Percentiles rank a stretch among this genome's conserved stretches.
phyloP scores from a whole-genome alignment of 2,329 filamentous ascomycete species.

The Ophiostoma sp. region DNA sequence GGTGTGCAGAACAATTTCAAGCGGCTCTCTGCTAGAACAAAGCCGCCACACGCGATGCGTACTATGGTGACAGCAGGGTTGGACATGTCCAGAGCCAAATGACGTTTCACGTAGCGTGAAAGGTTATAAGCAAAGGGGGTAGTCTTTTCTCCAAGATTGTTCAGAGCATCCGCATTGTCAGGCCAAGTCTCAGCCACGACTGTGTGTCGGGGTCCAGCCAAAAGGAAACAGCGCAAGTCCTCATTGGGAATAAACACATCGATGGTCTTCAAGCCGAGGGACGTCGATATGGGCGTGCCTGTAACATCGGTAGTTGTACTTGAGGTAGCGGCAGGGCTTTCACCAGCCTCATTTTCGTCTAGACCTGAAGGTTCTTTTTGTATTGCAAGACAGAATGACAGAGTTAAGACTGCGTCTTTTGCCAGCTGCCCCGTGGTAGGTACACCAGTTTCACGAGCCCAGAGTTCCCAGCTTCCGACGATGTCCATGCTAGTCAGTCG shows the following conservation, averaged over 20 bases:
- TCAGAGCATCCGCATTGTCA: not conserved
- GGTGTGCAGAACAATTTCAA: constrained; percentile 42
- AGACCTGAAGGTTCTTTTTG: not conserved
- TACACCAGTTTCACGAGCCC: constrained; percentile 41
- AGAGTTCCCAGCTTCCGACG: constrained; percentile 47
- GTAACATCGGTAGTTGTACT: not conserved
- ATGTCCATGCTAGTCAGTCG: constrained; percentile 48
- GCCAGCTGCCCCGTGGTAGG: constrained; percentile 34
- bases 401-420: constrained; percentile 47
- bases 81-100: constrained; percentile 51
- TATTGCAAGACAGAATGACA: constrained; percentile 40
- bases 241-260: constrained; percentile 48
- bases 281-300: not conserved
- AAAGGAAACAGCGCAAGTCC: constrained; percentile 45
- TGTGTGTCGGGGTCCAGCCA: constrained; percentile 35
- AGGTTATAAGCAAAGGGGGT: constrained; percentile 49
- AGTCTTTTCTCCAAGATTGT: not conserved
- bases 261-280: constrained; percentile 40
- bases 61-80: constrained; percentile 50
- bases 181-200: too few relatives aligned
- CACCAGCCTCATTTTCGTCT: not conserved
- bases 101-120: constrained; percentile 46
- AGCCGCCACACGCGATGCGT: constrained; percentile 53
- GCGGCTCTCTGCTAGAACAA: constrained; percentile 49
- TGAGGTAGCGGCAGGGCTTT: not conserved